Evolutionary conservation across 2,329 filamentous ascomycete species (phyloP), one percentile per base, ranked within the genome.

Genomic region (Monilinia aucupariae): DNA sequence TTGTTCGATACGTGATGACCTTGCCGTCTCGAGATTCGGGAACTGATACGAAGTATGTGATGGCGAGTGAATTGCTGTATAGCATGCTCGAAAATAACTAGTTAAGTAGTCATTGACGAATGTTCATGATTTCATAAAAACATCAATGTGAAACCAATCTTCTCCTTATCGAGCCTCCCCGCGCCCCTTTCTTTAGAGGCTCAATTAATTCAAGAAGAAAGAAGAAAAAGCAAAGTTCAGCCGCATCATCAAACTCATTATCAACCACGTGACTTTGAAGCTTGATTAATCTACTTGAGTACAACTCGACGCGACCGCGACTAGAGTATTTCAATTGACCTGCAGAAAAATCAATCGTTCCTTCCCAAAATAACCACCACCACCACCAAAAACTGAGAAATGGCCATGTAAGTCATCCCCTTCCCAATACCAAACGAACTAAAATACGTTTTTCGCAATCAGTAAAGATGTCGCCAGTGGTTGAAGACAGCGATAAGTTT

Each of bases 361-460:
- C 22, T 56, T 27, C 17, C 39, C 45, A 56, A 56, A 56, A 39
- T 8, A 56, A 47, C n/a, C 41, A 30, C 25, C 45, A 25, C 39
- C 8, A 56, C 17, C 25, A 55, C 20, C 39, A 17, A 20, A 32
- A 56, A 45, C 53, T 45, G n/a, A 64, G 50, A 34, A 7, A 64
- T 64, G 62, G 62, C 62, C 13, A 64, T 64, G 62, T 64, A 49
- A 47, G 62, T 13, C 22, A 25, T n/a, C 32, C 9, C 3, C 17
- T 17, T 45, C 7, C 4, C n/a, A 15, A 30, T 17, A 25, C 17
- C 30, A n/a, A 45, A 13, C 30, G 12, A 15, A 60, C 5, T 27
- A 4, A 15, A 30, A 50, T 15, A 22, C n/a, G 5, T 20, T 62
- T 41, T 27, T n/a, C 3, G 3, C 12, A 4, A 41, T 4, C 22